Base-by-base conservation (phyloP, 2,329 filamentous ascomycete species). In the Tolypocladium cylindrosporum region DNA sequence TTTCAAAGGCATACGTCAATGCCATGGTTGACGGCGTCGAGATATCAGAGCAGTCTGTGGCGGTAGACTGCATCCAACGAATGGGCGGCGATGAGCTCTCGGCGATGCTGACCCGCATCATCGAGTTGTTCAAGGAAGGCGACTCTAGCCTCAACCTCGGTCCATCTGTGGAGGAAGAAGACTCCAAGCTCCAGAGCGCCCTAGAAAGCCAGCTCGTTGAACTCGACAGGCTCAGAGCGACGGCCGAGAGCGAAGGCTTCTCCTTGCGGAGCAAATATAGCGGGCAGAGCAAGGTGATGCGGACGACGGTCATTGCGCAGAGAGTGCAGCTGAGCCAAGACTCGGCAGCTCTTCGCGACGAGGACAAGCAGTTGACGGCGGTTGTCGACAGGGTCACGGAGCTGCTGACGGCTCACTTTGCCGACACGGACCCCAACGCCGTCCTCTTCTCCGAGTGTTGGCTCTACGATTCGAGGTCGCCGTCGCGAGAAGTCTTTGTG, bases 301-400 rank as follows among this genome's bases (percentile, higher is more conserved):
- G 90, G 51, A 90, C 89, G 1, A 93, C 90, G 0, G 84, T 93
- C 39, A 84, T 93, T 55, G 89, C 89, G 19, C 89, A 93, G 67
- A 89, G 89, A 68, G 89, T 94, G 21, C 86, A 91, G 66, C 78
- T 94, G 45, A 90, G 87, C 72, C 88, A 85, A 61, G 86, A 91
- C 68, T 86, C 86, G 63, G 85, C 88, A 1, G 77, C 82, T 4
- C 78, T 93, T 36, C 89, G 87, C 0, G 80, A 86, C 51, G 79
- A 87, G 63, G 90, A 93, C 72, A 84, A 82, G 62, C 79, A 81
- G 6, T 90, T 90, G 67, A 90, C 89, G 19, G 74, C 77, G 31
- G 72, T 90, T 13, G 77, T 92, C 5, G 82, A 88, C 62, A 73
- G 78, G 36, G 61, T 71, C 34, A 67, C 66, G 5, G 58, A 58